Evolutionary conservation across 2,329 filamentous ascomycete genomes (phyloP).

Genomic region (Ceratocystis cubensis): DNA sequence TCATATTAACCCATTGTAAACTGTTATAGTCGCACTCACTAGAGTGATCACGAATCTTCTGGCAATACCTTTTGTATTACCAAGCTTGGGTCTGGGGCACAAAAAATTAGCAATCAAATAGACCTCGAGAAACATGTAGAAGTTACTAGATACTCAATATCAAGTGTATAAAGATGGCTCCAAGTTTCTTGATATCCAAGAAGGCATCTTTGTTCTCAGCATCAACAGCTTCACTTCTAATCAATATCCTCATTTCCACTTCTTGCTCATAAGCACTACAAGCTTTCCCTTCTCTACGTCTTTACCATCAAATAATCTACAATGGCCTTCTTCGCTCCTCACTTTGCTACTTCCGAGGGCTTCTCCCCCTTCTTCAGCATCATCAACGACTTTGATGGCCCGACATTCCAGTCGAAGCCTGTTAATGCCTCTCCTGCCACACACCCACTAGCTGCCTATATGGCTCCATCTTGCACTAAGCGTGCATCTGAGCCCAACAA

Average conservation of each 20-base stretch:
- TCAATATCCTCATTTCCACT: conserved; percentile 4
- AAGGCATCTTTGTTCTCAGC: conserved; percentile 4
- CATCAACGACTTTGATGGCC: conserved; percentile 47
- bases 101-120: background rate
- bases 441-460: conserved; percentile 3
- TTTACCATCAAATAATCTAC: conserved; percentile 28
- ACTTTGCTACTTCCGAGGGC: conserved; percentile 38
- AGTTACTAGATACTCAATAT: conserved; percentile 9
- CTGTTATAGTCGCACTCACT: background rate
- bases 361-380: conserved; percentile 52
- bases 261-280: background rate
- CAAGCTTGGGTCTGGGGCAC: background rate
- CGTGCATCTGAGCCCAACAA: background rate
- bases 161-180: conserved; percentile 9
- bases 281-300: background rate
- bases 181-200: background rate
- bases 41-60: conserved; percentile 6
- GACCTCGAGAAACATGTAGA: conserved; percentile 3
- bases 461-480: background rate
- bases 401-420: conserved; percentile 35
- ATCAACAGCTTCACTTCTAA: conserved; percentile 15
- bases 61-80: background rate
- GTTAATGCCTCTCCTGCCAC: background rate
- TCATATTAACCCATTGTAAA: background rate
- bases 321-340: conserved; percentile 50